Evolutionary conservation across 2,329 filamentous ascomycete species (phyloP).

Genomic region (Cordyceps militaris): DNA sequence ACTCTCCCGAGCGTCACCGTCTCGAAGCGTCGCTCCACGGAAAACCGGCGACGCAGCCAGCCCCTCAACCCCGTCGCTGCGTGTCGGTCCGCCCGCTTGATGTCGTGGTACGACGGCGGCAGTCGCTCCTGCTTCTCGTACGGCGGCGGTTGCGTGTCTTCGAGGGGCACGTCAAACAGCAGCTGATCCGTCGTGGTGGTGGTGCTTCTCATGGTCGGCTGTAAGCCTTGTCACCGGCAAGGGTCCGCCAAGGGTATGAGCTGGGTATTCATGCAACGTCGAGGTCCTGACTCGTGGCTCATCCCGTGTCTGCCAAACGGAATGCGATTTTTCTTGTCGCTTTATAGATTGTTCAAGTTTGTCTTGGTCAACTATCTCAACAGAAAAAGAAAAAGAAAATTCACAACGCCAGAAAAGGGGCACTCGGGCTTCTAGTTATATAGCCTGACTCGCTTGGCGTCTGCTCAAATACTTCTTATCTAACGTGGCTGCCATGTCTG

Average conservation of each 20-base stretch:
- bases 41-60: constrained; percentile 4
- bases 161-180: neutral
- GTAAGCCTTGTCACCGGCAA: neutral
- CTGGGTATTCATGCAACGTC: no score
- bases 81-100: neutral
- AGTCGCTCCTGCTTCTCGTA: constrained; percentile 8
- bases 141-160: neutral
- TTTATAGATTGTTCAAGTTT: neutral
- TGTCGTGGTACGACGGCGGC: constrained; percentile 6
- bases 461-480: neutral
- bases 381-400: neutral
- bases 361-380: no score
- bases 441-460: constrained; percentile 1
- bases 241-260: neutral
- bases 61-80: constrained; percentile 1
- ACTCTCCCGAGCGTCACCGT: constrained; percentile 5
- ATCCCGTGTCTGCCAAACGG: neutral
- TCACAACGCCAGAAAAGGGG: neutral
- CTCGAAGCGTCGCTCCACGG: constrained; percentile 5
- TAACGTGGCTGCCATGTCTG: neutral
- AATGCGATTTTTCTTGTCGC: neutral
- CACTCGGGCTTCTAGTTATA: constrained; percentile 2
- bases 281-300: neutral
- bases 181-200: neutral
- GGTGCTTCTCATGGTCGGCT: neutral